Percentiles rank a stretch among this genome's conserved stretches.
Evolutionary conservation across 2,329 filamentous ascomycete genomes (phyloP).

Genomic region (Hirsutella minnesotensis): DNA sequence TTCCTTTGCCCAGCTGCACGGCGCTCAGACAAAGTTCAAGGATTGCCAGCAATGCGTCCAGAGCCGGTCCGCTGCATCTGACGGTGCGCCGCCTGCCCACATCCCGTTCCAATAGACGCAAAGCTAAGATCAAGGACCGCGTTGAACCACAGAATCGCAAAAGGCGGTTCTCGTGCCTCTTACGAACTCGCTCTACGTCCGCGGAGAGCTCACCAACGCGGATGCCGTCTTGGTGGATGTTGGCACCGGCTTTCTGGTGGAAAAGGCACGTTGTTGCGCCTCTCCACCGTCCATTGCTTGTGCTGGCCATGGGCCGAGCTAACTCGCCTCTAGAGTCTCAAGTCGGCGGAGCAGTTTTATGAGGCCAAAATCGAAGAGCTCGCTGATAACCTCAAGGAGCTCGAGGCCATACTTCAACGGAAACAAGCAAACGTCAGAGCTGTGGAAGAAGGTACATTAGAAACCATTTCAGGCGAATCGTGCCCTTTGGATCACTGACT

Average conservation of each 20-base stretch:
- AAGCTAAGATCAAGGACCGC: neutral
- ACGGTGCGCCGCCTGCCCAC: constrained; percentile 13
- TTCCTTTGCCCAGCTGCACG: constrained; percentile 82
- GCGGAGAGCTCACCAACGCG: constrained; percentile 62
- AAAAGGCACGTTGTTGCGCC: constrained; percentile 52
- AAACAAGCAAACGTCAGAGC: constrained; percentile 80
- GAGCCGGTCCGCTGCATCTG: constrained; percentile 19
- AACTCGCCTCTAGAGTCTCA: constrained; percentile 28
- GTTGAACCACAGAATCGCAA: constrained; percentile 13
- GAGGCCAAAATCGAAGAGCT: constrained; percentile 43
- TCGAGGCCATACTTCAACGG: constrained; percentile 44
- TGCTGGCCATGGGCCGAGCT: constrained; percentile 1
- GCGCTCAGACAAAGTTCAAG: constrained; percentile 81
- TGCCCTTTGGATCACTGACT: constrained; percentile 1
- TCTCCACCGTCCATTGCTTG: neutral
- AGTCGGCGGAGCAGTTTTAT: constrained; percentile 44
- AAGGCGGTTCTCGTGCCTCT: constrained; percentile 76
- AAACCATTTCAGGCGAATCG: neutral
- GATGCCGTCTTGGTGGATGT: constrained; percentile 81
- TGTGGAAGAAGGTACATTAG: constrained; percentile 67
- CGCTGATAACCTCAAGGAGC: constrained; percentile 39
- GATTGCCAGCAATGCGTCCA: constrained; percentile 76
- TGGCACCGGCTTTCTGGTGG: constrained; percentile 87
- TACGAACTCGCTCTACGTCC: constrained; percentile 90
- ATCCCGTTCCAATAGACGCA: neutral